A percentile compares a stretch with the other conserved stretches of the same genome.
These are phyloP conservation scores for Aureobasidium sp. DNA, from an alignment of 2,329 filamentous ascomycete genomes.

Conservation along the genomic window DNA sequence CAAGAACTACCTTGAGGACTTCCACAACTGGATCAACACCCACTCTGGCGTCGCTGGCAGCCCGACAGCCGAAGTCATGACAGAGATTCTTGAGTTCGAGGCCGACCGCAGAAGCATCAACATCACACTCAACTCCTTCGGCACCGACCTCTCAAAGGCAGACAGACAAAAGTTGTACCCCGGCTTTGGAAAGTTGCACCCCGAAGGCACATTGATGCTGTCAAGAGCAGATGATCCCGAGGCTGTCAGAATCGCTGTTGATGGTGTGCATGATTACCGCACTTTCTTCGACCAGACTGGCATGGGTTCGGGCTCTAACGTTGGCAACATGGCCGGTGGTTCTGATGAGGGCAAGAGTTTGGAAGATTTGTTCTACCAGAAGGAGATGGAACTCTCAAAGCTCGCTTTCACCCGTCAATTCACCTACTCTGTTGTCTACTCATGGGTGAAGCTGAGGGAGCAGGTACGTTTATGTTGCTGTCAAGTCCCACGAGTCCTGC, in stretches of 20 bases:
- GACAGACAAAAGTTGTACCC: slow-evolving; percentile 97
- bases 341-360: slow-evolving; percentile 78
- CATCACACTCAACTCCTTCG: slow-evolving; percentile 97
- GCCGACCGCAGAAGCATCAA: slow-evolving; percentile 95
- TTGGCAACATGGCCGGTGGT: slow-evolving; percentile 79
- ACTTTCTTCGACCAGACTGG: slow-evolving; percentile 90
- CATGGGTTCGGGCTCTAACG: slow-evolving; percentile 55
- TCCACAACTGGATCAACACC: slow-evolving; percentile 87
- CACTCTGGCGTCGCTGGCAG: slow-evolving; percentile 79
- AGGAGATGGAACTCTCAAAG: slow-evolving; percentile 98
- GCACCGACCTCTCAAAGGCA: slow-evolving; percentile 86
- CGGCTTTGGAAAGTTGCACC: slow-evolving; percentile 80
- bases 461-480: slow-evolving; percentile 56
- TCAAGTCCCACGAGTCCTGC: background rate
- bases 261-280: slow-evolving; percentile 90
- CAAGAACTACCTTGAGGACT: slow-evolving; percentile 99
- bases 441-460: slow-evolving; percentile 94
- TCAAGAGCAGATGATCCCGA: slow-evolving; percentile 92
- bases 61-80: slow-evolving; percentile 90
- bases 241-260: slow-evolving; percentile 85
- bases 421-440: slow-evolving; percentile 88
- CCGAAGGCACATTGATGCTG: slow-evolving; percentile 90
- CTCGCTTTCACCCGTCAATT: slow-evolving; percentile 92
- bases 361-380: slow-evolving; percentile 97
- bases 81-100: slow-evolving; percentile 91